Evolutionary conservation across 2,329 filamentous ascomycete genomes (phyloP).

Genomic region (Penicillium sp.): DNA sequence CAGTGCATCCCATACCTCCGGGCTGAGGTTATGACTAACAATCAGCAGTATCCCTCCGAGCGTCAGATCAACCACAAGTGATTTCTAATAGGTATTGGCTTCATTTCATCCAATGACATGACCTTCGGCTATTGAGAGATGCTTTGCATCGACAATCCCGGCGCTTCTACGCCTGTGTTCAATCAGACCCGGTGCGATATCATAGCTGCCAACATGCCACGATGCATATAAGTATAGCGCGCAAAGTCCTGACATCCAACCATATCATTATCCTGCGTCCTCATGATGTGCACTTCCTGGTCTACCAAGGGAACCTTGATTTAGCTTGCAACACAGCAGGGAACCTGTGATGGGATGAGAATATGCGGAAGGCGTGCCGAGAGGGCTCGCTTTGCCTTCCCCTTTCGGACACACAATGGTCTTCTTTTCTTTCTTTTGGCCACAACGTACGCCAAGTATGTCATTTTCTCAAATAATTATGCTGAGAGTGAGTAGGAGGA

Average conservation of each 20-base stretch:
- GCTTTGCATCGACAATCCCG: slow-evolving; percentile 48
- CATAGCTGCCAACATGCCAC: slow-evolving; percentile 46
- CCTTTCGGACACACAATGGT: background rate
- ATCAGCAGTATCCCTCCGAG: slow-evolving; percentile 41
- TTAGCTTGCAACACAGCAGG: slow-evolving; percentile 30
- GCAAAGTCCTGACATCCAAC: slow-evolving; percentile 16
- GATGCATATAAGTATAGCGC: slow-evolving; percentile 46
- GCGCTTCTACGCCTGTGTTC: slow-evolving; percentile 43
- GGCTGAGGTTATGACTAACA: slow-evolving; percentile 47
- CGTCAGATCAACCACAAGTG: slow-evolving; percentile 46
- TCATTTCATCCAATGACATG: slow-evolving; percentile 43
- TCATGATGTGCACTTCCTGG: slow-evolving; percentile 20
- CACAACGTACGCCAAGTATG: background rate
- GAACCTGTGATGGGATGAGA: slow-evolving; percentile 6
- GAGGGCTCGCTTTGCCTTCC: background rate
- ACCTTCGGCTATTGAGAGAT: slow-evolving; percentile 49
- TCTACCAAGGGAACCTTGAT: slow-evolving; percentile 27
- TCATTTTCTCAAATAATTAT: background rate
- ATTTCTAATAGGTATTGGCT: slow-evolving; percentile 49
- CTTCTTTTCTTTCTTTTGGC: background rate
- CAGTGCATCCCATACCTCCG: slow-evolving; percentile 43
- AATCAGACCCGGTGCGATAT: slow-evolving; percentile 49
- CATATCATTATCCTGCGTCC: slow-evolving; percentile 14
- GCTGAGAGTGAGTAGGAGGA: background rate
- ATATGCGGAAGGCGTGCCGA: background rate